Base-by-base conservation (phyloP, 2,329 filamentous ascomycete species). In the Didymellaceae sp. region DNA sequence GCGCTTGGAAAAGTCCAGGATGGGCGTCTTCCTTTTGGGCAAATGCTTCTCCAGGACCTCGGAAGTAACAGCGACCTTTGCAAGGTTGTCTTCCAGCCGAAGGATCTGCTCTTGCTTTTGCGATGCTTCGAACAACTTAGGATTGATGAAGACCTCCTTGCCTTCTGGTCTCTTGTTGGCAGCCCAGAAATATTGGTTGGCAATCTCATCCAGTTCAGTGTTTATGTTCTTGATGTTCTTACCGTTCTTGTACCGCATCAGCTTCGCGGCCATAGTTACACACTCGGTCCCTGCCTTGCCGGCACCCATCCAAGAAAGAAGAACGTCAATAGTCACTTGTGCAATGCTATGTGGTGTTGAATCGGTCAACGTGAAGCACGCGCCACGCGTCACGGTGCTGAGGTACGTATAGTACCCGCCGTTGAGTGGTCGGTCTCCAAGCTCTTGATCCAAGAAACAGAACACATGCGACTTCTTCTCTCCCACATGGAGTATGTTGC, bases 261-360 rank as follows among this genome's bases (percentile, higher is more conserved):
- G 22, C n/a, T 51, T 54, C 7, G 58, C 61, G 6, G 57, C 51
- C 31, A 65, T 45, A 1, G 13, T 25, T 5, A 25, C 31, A 3
- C 30, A 53, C 6, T 47, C 53, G 7, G 30, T 11, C 2, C 58
- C 63, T 8, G 42, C n/a, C 45, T 66, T 62, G 22, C 56, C 63
- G 0, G 72, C 64, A 8, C 75, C 74, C 76, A 78, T 78, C 76
- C 77, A 79, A 0, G 73, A 61, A 16, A 80, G 57, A 3, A 80
- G 62, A 0, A 79, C 48, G n/a, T 68, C 65, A 1, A 80, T 55
- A 0, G 77, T 79, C 20, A 78, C 47, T 52, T 71, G 67, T 1
- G 77, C 75, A 44, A 81, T 78, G 20, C 52, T 55, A 2, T 63
- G 51, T 0, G 72, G 43, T 4, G 51, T 52, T 3, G 51, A 43